phyloP scores from a whole-genome alignment of 768 basidiomycete species.

The Lactifluus subvellereus region DNA sequence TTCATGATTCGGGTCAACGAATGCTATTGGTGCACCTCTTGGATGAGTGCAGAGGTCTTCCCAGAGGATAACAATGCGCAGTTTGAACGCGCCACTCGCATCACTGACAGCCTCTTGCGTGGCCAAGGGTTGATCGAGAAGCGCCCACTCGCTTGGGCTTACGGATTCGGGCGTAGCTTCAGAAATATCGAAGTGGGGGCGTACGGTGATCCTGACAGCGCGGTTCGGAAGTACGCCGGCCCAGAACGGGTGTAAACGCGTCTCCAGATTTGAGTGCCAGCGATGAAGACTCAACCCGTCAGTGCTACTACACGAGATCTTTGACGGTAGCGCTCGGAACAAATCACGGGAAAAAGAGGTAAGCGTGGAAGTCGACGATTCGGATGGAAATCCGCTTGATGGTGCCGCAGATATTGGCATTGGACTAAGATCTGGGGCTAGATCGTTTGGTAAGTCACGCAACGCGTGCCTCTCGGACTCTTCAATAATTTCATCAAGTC shows the following conservation, averaged over 20 bases:
- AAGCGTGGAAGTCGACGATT: slow-evolving; percentile 4
- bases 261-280: slow-evolving; percentile 70
- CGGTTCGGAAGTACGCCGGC: slow-evolving; percentile 61
- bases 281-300: slow-evolving; percentile 37
- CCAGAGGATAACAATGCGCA: slow-evolving; percentile 60
- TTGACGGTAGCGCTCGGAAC: not conserved
- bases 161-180: slow-evolving; percentile 28
- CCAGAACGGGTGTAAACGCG: slow-evolving; percentile 78
- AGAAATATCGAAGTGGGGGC: slow-evolving; percentile 34
- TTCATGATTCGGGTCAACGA: slow-evolving; percentile 39
- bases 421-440: slow-evolving; percentile 5
- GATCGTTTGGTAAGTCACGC: slow-evolving; percentile 10
- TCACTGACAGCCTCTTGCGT: slow-evolving; percentile 49
- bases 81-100: slow-evolving; percentile 69
- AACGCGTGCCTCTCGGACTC: slow-evolving; percentile 52
- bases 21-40: slow-evolving; percentile 48
- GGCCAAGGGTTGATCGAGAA: slow-evolving; percentile 38
- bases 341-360: slow-evolving; percentile 3
- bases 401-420: slow-evolving; percentile 20
- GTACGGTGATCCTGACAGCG: slow-evolving; percentile 57
- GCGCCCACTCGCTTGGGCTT: slow-evolving; percentile 9
- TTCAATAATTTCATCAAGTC: slow-evolving; percentile 54
- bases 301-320: not conserved
- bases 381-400: not conserved
- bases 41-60: slow-evolving; percentile 61